Evolutionary conservation across 208 protist genomes (phyloP), one percentile per base, ranked within the genome.

Genomic region (Balamuthia mandrillaris): DNA sequence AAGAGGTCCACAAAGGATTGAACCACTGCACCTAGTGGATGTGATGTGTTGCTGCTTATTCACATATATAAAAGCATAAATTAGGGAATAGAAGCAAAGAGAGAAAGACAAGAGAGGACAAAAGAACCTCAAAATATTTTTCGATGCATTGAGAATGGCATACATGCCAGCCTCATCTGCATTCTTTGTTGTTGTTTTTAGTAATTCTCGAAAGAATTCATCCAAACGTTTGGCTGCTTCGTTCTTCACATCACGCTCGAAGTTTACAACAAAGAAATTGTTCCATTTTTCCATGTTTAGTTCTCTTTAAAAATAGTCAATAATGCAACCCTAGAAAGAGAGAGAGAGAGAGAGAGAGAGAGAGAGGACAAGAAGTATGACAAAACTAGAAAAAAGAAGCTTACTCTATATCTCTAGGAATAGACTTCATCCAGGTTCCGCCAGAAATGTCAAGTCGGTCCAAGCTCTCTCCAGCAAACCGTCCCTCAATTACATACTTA

Each of bases 251-350:
- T 77, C 66, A 1, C 66, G 37, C 21, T 56, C 18, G 24, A n/a
- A 77, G 44, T 77, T 77, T 27, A 77, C 44, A 5, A 6, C 24
- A 27, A 54, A 56, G 24, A 77, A 77, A 45, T 77, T 39, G 66
- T 77, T 77, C 66, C 66, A 77, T 54, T 45, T 39, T 33, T 77
- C 66, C 24, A 77, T 77, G 44, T 77, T 77, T 12, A 77, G 66
- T 29, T 77, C 66, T 12, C 66, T 77, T 27, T 9, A 2, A 12
- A 14, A n/a, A 7, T 66, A 52, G 14, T n/a, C 47, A 10, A n/a
- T n/a, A n/a, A n/a, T n/a, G n/a, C n/a, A n/a, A n/a, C n/a, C n/a
- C n/a, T n/a, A n/a, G n/a, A n/a, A n/a, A n/a, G n/a, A n/a, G n/a
- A n/a, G n/a, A n/a, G n/a, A n/a, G n/a, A n/a, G n/a, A n/a, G n/a